phyloP scores from a whole-genome alignment of 257 asterid species.

The Paraleonurus japonicus region DNA sequence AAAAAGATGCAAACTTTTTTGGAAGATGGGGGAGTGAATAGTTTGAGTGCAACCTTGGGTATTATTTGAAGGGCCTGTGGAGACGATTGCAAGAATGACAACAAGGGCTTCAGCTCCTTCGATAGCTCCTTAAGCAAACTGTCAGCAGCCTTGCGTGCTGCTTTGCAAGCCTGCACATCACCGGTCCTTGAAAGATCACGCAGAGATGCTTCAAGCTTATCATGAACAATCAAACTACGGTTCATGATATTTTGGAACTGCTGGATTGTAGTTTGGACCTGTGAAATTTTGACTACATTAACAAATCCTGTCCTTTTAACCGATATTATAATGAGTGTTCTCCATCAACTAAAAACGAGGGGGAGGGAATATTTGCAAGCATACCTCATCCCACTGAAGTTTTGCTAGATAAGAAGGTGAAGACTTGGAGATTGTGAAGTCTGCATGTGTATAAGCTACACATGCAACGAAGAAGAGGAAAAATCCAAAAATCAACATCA shows the following conservation, averaged over 20 bases:
- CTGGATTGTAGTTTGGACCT: slow-evolving; percentile 82
- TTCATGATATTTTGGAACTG: slow-evolving; percentile 63
- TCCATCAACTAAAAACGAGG: slow-evolving; percentile 1
- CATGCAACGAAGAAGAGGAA: slow-evolving; percentile 81
- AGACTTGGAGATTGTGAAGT: slow-evolving; percentile 91
- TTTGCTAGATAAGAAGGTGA: slow-evolving; percentile 86
- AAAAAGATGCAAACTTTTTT: not conserved
- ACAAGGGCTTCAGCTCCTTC: slow-evolving; percentile 68
- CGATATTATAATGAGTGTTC: not conserved
- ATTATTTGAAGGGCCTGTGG: slow-evolving; percentile 61
- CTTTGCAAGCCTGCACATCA: slow-evolving; percentile 84
- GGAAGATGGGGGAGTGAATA: slow-evolving; percentile 3
- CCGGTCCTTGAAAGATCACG: slow-evolving; percentile 95
- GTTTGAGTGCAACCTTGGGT: slow-evolving; percentile 59
- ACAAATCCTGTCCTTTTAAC: not conserved
- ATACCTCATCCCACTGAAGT: slow-evolving; percentile 98
- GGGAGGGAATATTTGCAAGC: slow-evolving; percentile 3
- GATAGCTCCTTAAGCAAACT: slow-evolving; percentile 66
- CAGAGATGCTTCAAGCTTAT: slow-evolving; percentile 82
- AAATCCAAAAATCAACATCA: slow-evolving; percentile 88
- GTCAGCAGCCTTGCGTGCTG: slow-evolving; percentile 89
- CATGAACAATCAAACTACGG: slow-evolving; percentile 58
- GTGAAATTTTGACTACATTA: slow-evolving; percentile 23
- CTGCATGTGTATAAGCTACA: slow-evolving; percentile 67
- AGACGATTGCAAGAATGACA: slow-evolving; percentile 75